phyloP scores from a whole-genome alignment of 345 rosid genomes.

The Linum usitatissimum region DNA sequence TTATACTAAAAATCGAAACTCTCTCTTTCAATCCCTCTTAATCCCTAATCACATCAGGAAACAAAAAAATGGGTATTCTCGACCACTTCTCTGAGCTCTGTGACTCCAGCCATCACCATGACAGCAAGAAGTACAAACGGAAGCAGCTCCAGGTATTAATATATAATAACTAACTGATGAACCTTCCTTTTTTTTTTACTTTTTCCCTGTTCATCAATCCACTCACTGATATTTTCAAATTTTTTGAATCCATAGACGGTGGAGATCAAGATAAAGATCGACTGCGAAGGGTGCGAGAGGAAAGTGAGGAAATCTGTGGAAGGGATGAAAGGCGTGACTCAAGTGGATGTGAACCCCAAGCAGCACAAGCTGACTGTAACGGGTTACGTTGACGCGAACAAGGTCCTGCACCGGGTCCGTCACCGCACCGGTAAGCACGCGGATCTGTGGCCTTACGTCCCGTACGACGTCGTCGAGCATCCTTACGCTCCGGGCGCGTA shows the following conservation, averaged over 20 bases:
- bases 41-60: not conserved
- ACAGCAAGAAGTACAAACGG: conserved; percentile 1
- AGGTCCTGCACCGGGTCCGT: conserved; percentile 20
- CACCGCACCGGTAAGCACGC: conserved; percentile 22
- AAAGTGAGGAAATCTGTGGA: conserved; percentile 16
- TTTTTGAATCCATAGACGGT: conserved; percentile 9
- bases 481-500: conserved; percentile 21
- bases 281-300: conserved; percentile 21
- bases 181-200: not conserved
- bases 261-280: conserved; percentile 21
- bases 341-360: conserved; percentile 13
- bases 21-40: not conserved
- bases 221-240: not conserved
- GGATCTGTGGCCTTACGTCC: conserved; percentile 24
- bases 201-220: not conserved
- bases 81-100: conserved; percentile 3
- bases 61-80: not conserved
- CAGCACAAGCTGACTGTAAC: conserved; percentile 18
- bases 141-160: conserved; percentile 4
- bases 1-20: not conserved
- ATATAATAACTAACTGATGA: not conserved
- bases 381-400: conserved; percentile 18
- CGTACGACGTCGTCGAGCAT: conserved; percentile 15
- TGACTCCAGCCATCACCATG: not conserved
- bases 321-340: conserved; percentile 21